Percentiles rank a stretch among this genome's conserved stretches.
phyloP scores from a whole-genome alignment of 345 rosid genomes.

The Pseudoturritis turrita region DNA sequence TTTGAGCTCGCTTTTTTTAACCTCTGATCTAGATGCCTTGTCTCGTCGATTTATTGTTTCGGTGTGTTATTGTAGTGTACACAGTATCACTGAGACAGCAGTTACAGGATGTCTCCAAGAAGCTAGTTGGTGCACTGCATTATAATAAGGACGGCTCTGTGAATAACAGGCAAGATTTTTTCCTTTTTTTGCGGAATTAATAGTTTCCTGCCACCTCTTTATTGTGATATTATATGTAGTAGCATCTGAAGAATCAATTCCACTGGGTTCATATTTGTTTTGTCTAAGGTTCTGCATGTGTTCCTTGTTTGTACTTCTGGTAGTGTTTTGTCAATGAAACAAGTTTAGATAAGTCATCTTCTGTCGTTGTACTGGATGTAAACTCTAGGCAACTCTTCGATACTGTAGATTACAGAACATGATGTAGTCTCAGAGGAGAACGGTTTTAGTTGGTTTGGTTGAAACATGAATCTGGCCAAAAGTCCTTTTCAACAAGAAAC shows the following conservation, averaged over 20 bases:
- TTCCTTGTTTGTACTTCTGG: neutral
- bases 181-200: neutral
- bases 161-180: slow-evolving; percentile 67
- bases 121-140: slow-evolving; percentile 90
- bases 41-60: slow-evolving; percentile 19
- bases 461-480: neutral
- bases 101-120: slow-evolving; percentile 95
- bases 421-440: neutral
- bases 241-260: neutral
- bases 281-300: neutral
- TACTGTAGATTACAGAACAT: neutral
- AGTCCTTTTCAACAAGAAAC: neutral
- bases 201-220: neutral
- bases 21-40: slow-evolving; percentile 6
- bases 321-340: neutral
- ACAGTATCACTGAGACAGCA: slow-evolving; percentile 97
- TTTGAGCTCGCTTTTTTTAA: slow-evolving; percentile 5
- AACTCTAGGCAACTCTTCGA: neutral
- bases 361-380: neutral
- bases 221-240: neutral
- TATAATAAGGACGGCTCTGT: slow-evolving; percentile 95
- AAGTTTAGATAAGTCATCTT: neutral
- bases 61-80: slow-evolving; percentile 68
- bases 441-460: neutral
- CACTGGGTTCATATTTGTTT: neutral